Evolutionary conservation across 192 early-diverging fungal genomes (phyloP).

Genomic region (Backusella mclennaniae): DNA sequence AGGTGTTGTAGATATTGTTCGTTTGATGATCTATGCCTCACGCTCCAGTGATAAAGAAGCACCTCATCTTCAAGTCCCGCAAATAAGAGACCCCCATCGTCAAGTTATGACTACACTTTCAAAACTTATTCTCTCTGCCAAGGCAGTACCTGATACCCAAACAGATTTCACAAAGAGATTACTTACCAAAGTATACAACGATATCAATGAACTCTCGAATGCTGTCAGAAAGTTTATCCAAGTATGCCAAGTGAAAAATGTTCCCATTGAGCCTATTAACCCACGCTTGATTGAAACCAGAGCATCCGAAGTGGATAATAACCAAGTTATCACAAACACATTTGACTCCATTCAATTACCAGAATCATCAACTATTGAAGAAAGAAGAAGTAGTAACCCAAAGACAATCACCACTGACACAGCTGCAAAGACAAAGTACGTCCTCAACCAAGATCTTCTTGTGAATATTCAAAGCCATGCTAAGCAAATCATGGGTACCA

Average conservation of each 20-base stretch:
- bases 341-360: background rate
- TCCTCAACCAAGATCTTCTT: slow-evolving; percentile 26
- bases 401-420: background rate
- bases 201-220: slow-evolving; percentile 73
- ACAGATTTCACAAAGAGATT: slow-evolving; percentile 23
- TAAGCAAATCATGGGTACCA: slow-evolving; percentile 28
- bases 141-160: slow-evolving; percentile 68
- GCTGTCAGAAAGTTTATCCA: slow-evolving; percentile 75
- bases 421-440: slow-evolving; percentile 20
- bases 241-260: slow-evolving; percentile 35
- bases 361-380: background rate
- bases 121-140: slow-evolving; percentile 84
- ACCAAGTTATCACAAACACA: background rate
- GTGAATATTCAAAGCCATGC: slow-evolving; percentile 29
- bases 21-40: slow-evolving; percentile 84
- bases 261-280: slow-evolving; percentile 41
- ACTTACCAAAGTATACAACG: slow-evolving; percentile 67
- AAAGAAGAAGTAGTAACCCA: background rate
- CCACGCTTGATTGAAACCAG: slow-evolving; percentile 24
- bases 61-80: slow-evolving; percentile 57
- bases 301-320: background rate
- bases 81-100: slow-evolving; percentile 70
- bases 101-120: slow-evolving; percentile 81
- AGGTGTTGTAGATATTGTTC: slow-evolving; percentile 73
- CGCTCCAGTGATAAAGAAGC: slow-evolving; percentile 71